Evolutionary conservation across 257 asterid species (phyloP), one percentile per base, ranked within the genome.

Genomic region (Jacaranda mimosifolia): DNA sequence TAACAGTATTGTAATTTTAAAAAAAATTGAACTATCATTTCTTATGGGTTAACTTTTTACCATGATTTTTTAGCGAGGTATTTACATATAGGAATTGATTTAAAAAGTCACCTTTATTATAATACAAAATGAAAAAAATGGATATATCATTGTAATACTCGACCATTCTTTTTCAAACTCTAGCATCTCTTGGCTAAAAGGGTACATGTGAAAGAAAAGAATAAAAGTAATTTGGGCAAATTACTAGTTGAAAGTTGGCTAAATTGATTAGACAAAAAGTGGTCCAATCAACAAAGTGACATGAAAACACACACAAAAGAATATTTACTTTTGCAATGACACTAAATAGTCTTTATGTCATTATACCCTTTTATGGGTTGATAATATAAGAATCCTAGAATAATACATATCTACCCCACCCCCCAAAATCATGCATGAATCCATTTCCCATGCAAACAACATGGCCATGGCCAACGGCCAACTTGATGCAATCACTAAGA

Each of bases 361-460:
- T 63, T 39, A 51, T 12, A 18, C 18, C 26, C 67, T 60, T 26
- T 75, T 55, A 39, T 38, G 67, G 72, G 64, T 19, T 65, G 73
- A 75, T 72, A 40, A 21, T 72, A 58, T 51, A 45, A 38, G 65
- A 60, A 69, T 70, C 81, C 32, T 35, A 60, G 21, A 49, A 14
- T 39, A 39, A 70, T 21, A 70, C 32, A 26, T 26, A n/a, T n/a
- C n/a, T n/a, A 1, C 32, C 32, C 32, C 32, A 26, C 32, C 32
- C 32, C 62, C 72, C 15, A 72, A 21, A 76, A 76, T 77, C 75
- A 68, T 68, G 81, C 81, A 78, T 62, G 77, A 52, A 48, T 78
- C 65, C 49, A 32, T 0, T 76, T 45, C 67, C 73, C 74, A 75
- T 75, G 74, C 74, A 76, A 17, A 10, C 11, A 10, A 68, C 15